Conservation (phyloP, 495 filamentous ascomycete genomes). For the Tuber borchii region DNA sequence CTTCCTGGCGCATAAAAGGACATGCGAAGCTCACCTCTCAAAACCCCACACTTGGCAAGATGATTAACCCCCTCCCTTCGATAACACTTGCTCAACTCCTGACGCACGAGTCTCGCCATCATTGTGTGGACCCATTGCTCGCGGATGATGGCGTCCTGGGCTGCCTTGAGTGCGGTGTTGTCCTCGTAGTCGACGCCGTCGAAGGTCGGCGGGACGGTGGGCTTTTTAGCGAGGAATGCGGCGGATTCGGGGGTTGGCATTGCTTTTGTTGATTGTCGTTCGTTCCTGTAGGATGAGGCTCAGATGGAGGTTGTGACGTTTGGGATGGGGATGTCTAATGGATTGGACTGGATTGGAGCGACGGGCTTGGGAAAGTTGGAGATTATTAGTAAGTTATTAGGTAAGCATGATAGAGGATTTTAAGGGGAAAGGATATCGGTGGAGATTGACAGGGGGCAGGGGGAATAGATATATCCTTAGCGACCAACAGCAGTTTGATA, state of each 20-base stretch:
- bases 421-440: background rate
- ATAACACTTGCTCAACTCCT: slow-evolving; percentile 96
- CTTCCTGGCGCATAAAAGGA: background rate
- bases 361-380: background rate
- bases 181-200: slow-evolving; percentile 96
- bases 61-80: slow-evolving; percentile 90
- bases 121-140: slow-evolving; percentile 97
- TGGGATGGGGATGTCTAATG: background rate
- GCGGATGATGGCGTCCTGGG: slow-evolving; percentile 86
- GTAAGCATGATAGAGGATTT: background rate
- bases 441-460: background rate
- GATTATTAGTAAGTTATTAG: background rate
- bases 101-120: slow-evolving; percentile 89
- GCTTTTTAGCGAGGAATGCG: slow-evolving; percentile 89
- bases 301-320: slow-evolving; percentile 19
- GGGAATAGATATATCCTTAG: background rate
- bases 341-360: background rate
- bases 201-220: slow-evolving; percentile 86
- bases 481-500: background rate
- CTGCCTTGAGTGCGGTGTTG: slow-evolving; percentile 78
- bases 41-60: slow-evolving; percentile 85
- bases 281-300: background rate
- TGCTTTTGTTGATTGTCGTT: slow-evolving; percentile 4
- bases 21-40: slow-evolving; percentile 67
- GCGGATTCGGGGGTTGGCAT: slow-evolving; percentile 92